Evolutionary conservation across 495 filamentous ascomycete genomes (phyloP).

Genomic region (Xylaria scruposa): DNA sequence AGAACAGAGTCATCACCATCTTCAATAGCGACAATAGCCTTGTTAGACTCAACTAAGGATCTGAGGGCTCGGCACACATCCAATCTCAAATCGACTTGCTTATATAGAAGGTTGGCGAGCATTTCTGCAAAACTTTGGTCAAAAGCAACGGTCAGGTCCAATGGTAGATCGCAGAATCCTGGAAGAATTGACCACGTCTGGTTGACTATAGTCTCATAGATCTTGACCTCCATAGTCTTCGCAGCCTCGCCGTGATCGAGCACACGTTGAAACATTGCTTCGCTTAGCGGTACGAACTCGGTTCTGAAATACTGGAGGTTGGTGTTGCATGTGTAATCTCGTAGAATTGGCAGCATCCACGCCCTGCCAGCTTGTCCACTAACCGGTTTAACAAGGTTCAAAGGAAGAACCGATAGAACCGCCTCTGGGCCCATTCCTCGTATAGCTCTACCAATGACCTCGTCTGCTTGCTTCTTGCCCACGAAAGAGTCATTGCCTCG

Average conservation of each 20-base stretch:
- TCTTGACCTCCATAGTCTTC: conserved; percentile 94
- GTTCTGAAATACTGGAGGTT: conserved; percentile 82
- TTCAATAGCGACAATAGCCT: conserved; percentile 69
- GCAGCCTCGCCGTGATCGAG: conserved; percentile 77
- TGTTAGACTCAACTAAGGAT: conserved; percentile 88
- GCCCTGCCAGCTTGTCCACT: conserved; percentile 82
- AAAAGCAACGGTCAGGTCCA: conserved; percentile 78
- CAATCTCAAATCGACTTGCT: conserved; percentile 83
- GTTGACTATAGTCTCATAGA: conserved; percentile 93
- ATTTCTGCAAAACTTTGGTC: conserved; percentile 92
- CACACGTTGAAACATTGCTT: conserved; percentile 86
- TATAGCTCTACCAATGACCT: conserved; percentile 84
- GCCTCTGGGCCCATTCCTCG: conserved; percentile 85
- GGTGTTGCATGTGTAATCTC: conserved; percentile 85
- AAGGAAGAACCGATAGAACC: conserved; percentile 78
- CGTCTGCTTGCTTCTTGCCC: conserved; percentile 93
- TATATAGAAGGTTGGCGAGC: conserved; percentile 87
- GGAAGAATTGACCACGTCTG: conserved; percentile 96
- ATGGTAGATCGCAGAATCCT: conserved; percentile 89
- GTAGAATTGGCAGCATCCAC: conserved; percentile 90
- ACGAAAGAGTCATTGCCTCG: conserved; percentile 87
- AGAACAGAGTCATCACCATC: conserved; percentile 72
- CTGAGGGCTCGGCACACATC: conserved; percentile 87
- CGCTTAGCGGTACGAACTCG: conserved; percentile 87
- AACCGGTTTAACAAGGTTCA: conserved; percentile 81